Conservation (phyloP, 23 red algal genomes). For the Pyropia yezoensis region DNA sequence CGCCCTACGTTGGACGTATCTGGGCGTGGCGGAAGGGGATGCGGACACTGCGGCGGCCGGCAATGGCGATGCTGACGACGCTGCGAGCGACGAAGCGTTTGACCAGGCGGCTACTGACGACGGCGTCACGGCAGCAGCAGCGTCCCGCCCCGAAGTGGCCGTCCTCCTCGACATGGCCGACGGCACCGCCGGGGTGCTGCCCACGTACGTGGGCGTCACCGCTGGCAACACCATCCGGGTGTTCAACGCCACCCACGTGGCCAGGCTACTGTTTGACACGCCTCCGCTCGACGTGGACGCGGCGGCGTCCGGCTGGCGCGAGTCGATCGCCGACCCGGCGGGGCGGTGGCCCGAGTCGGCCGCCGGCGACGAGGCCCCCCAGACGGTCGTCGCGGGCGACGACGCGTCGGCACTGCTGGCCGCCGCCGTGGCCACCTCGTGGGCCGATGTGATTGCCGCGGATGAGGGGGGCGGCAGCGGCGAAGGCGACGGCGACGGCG, state of each 20-base stretch:
- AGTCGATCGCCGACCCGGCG: neutral
- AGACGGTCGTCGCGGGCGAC: slow-evolving; percentile 14
- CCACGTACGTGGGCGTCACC: slow-evolving; percentile 38
- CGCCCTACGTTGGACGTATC: no score
- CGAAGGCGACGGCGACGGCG: neutral
- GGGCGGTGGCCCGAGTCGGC: slow-evolving; percentile 16
- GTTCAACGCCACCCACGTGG: slow-evolving; percentile 32
- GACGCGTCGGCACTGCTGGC: slow-evolving; percentile 15
- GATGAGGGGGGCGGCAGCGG: neutral
- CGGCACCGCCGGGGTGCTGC: slow-evolving; percentile 2
- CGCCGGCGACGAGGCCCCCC: slow-evolving; percentile 13
- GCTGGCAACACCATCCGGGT: slow-evolving; percentile 28
- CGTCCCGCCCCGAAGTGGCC: neutral
- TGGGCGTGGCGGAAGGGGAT: no score
- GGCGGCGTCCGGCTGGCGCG: slow-evolving; percentile 17
- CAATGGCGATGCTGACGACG: no score
- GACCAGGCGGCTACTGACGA: no score
- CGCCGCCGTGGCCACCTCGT: slow-evolving; percentile 4
- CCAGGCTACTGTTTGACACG: slow-evolving; percentile 29
- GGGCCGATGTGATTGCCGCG: neutral
- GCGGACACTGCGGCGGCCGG: no score
- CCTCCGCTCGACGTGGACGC: slow-evolving; percentile 21
- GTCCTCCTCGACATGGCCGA: slow-evolving; percentile 36
- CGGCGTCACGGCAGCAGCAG: no score
- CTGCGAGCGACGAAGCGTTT: no score